phyloP scores from a whole-genome alignment of 768 basidiomycete species.

The Artomyces pyxidatus region DNA sequence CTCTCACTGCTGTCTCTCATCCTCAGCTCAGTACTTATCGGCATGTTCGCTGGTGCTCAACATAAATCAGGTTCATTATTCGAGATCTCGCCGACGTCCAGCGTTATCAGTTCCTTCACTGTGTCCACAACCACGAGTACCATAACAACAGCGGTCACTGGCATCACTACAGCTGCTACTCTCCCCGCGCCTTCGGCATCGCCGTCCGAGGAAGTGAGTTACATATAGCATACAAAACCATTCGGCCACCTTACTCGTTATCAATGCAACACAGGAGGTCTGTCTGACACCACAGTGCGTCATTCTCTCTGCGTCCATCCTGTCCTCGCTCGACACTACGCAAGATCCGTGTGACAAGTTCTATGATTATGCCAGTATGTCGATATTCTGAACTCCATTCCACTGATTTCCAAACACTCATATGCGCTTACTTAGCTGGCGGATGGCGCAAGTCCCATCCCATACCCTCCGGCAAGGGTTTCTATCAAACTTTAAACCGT shows the following conservation, averaged over 20 bases:
- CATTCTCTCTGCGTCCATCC: slow-evolving; percentile 69
- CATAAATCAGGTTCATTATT: slow-evolving; percentile 55
- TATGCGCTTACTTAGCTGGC: slow-evolving; percentile 44
- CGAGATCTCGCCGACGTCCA: slow-evolving; percentile 29
- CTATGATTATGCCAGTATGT: slow-evolving; percentile 86
- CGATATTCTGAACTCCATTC: not conserved
- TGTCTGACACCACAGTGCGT: slow-evolving; percentile 82
- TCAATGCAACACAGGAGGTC: slow-evolving; percentile 36
- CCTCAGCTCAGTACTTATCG: slow-evolving; percentile 81
- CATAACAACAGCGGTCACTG: slow-evolving; percentile 25
- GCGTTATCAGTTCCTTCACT: slow-evolving; percentile 33
- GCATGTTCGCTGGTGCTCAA: slow-evolving; percentile 85
- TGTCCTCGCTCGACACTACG: slow-evolving; percentile 72
- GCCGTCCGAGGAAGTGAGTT: slow-evolving; percentile 37
- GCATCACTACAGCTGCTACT: slow-evolving; percentile 22
- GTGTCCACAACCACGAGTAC: slow-evolving; percentile 31
- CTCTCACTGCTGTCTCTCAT: slow-evolving; percentile 72
- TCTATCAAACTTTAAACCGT: slow-evolving; percentile 62
- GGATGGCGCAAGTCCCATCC: slow-evolving; percentile 83
- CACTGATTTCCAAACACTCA: not conserved
- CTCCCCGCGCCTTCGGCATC: slow-evolving; percentile 30
- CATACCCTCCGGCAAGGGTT: slow-evolving; percentile 78
- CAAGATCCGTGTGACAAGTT: slow-evolving; percentile 95
- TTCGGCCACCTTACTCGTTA: not conserved
- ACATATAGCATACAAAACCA: not conserved